Conservation (phyloP, 2,329 filamentous ascomycete genomes). For the Fusarium sp. region DNA sequence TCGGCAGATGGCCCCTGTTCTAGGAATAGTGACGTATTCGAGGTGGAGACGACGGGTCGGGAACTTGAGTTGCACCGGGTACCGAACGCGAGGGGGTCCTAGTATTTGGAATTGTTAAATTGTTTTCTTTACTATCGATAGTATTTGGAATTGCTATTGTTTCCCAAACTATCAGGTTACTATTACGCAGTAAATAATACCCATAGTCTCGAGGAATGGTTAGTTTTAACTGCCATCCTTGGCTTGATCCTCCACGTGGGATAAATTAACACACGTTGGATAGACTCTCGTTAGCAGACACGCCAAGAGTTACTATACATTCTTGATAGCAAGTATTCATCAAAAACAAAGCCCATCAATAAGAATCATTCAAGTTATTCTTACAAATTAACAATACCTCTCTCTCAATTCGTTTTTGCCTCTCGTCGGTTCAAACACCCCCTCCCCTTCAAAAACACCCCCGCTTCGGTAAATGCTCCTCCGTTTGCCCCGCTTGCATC, state of each 20-base stretch:
- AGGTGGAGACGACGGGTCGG: slow-evolving; percentile 27
- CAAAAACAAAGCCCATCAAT: not conserved
- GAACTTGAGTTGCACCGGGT: slow-evolving; percentile 35
- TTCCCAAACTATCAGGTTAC: not conserved
- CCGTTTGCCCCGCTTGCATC: slow-evolving; percentile 31
- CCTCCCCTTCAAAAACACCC: slow-evolving; percentile 2
- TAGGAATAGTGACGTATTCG: slow-evolving; percentile 35
- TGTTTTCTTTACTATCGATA: too few species aligned
- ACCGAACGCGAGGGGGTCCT: slow-evolving; percentile 14
- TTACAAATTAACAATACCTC: not conserved
- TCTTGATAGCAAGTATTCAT: not conserved
- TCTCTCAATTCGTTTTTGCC: not conserved
- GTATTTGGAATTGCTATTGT: not conserved
- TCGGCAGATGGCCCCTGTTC: slow-evolving; percentile 36
- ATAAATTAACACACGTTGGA: not conserved
- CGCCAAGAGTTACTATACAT: not conserved
- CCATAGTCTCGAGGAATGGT: not conserved
- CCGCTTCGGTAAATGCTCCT: slow-evolving; percentile 34
- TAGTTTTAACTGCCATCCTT: not conserved
- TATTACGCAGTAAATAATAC: not conserved
- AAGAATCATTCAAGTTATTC: not conserved
- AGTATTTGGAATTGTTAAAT: slow-evolving; percentile 22
- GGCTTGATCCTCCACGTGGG: not conserved
- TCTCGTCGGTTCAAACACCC: not conserved
- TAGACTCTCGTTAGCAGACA: not conserved